Base-by-base conservation (phyloP, 2,329 filamentous ascomycete species). In the Thyridium curvatum region DNA sequence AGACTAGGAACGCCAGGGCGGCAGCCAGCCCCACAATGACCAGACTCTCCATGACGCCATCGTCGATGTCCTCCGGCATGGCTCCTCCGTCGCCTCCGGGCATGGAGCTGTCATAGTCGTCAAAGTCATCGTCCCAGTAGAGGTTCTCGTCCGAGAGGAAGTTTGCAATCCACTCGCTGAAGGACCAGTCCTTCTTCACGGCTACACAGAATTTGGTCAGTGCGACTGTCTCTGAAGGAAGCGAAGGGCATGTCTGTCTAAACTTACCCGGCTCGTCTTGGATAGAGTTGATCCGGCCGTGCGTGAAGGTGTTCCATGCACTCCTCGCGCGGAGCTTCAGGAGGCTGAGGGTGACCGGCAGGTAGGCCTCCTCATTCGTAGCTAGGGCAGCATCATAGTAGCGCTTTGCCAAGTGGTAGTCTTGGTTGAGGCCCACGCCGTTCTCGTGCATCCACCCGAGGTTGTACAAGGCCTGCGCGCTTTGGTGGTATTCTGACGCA, bases 401-500 rank as follows among this genome's bases (percentile, higher is more conserved):
- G 39, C 93, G 74, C 64, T 98, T 98, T 3, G 94, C 93, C 41
- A 98, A 79, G 55, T 98, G 93, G 59, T 94, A 98, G 56, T 98
- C 93, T 58, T 98, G 93, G 39, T 86, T 84, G 15, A 97, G 77
- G 2, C 90, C 88, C 36, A 97, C 73, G 8, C 93, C 93, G 54
- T 97, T 96, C 63, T 98, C 93, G 55, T 98, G 89, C 91, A 98
- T 97, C 93, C 93, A 98, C 5, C 93, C 94, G 12, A 98, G 71
- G 53, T 98, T 97, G 77, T 89, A 98, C 41, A 96, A 79, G 12
- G 94, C 93, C 62, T 98, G 94, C 3, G 91, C 93, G 51, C 88
- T 94, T 55, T 89, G 84, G 50, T 91, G 82, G 43, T 86, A 89
- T 55, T 98, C 93, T 0, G 90, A 90, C 2, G 93, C 93, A 4